Base-by-base conservation (phyloP, 2,329 filamentous ascomycete species). In the Akanthomyces uredinophilus region DNA sequence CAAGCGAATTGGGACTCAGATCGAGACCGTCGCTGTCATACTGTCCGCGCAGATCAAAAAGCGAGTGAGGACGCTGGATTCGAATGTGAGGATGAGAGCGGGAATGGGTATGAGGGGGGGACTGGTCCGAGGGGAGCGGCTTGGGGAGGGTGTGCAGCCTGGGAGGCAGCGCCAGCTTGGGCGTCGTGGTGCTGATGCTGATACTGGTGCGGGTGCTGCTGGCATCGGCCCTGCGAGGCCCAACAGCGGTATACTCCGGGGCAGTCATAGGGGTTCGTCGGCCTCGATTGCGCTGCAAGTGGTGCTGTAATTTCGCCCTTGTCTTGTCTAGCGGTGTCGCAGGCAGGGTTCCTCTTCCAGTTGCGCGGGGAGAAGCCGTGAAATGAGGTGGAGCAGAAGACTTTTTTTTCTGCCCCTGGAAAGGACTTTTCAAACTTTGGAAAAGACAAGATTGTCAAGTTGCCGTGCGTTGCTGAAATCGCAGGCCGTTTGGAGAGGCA, bases 11-110 rank as follows among this genome's bases (percentile, higher is more conserved):
- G 41, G n/a, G 29, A 35, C 43, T 55, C 22, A 63, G 55, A 54
- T 49, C 43, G 32, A 60, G 47, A 13, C 47, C 49, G 50, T 60
- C 50, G 32, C n/a, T 22, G 22, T 63, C 62, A 39, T 61, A 55
- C 7, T 54, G 57, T n/a, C 49, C 43, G 27, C 62, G 58, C 53
- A 64, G n/a, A 39, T 64, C 58, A 5, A 51, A 22, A 29, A 58
- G 62, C 22, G 58, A 61, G 37, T 61, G 53, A 35, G 62, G 62
- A 3, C 62, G 57, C 50, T 61, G 58, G 29, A 64, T 54, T 27
- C 62, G 62, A 58, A 61, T 54, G 43, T 61, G 59, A 61, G 59
- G 59, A 22, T 55, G 58, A 47, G 49, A 16, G 27, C 53, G 50
- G 39, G 50, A 14, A 27, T 54, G 43, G 49, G 59, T 18, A 41